Conservation (phyloP, 257 asterid genomes). For the Lycium barbarum region DNA sequence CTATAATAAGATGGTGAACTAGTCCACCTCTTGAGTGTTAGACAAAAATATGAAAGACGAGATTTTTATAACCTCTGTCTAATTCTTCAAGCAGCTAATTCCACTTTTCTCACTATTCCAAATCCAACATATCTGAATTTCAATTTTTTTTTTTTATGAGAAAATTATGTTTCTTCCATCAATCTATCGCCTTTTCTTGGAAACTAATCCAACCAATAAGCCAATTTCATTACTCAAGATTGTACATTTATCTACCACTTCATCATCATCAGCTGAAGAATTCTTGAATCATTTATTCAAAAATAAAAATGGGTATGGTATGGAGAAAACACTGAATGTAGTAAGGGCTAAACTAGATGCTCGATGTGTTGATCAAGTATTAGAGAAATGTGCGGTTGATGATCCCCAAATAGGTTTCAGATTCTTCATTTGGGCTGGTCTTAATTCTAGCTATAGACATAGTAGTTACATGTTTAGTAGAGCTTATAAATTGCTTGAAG, state of each 20-base stretch:
- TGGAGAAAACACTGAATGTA: conserved; percentile 59
- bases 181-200: conserved; percentile 38
- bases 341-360: conserved; percentile 60
- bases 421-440: conserved; percentile 91
- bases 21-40: not conserved
- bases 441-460: conserved; percentile 70
- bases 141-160: conserved; percentile 13
- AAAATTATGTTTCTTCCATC: conserved; percentile 34
- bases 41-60: not conserved
- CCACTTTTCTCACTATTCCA: not conserved
- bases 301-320: conserved; percentile 41
- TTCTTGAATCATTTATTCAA: conserved; percentile 56
- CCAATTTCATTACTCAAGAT: conserved; percentile 32
- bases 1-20: too few species aligned
- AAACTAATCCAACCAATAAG: conserved; percentile 36
- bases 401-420: conserved; percentile 72
- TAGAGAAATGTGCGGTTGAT: conserved; percentile 56
- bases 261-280: conserved; percentile 56
- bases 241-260: conserved; percentile 42
- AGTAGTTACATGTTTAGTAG: conserved; percentile 54
- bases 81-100: not conserved
- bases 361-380: conserved; percentile 60
- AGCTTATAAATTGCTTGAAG: conserved; percentile 65
- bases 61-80: not conserved
- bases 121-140: not conserved